These are phyloP conservation scores for Trichosporon coremiiforme DNA, from an alignment of 1,284 basidiomycete genomes.

Conservation along the genomic window DNA sequence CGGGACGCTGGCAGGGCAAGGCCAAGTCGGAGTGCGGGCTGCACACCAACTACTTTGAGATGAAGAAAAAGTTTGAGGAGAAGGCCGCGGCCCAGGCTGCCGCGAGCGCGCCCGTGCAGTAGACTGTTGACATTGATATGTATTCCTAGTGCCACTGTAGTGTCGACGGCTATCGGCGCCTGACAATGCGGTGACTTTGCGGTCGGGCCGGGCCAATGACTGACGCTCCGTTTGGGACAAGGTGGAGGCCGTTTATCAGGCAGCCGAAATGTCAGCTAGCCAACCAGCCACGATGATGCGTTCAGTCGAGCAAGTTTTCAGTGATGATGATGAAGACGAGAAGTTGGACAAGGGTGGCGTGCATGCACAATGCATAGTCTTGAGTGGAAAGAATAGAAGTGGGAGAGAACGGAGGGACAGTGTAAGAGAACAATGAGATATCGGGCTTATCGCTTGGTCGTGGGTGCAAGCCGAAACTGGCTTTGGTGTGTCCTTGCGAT, in stretches of 20 bases:
- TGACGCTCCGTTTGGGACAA: background rate
- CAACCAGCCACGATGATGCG: slow-evolving; percentile 14
- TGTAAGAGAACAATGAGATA: background rate
- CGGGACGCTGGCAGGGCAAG: slow-evolving; percentile 88
- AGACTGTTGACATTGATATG: slow-evolving; percentile 5
- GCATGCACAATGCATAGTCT: background rate
- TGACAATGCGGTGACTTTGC: too few species aligned
- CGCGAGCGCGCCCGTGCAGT: background rate
- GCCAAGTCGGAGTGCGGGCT: slow-evolving; percentile 94
- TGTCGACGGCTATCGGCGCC: background rate
- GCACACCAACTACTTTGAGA: slow-evolving; percentile 78
- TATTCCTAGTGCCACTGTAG: slow-evolving; percentile 12
- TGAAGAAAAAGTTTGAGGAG: slow-evolving; percentile 56
- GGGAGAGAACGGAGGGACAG: background rate
- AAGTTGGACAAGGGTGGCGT: background rate
- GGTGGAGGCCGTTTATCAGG: slow-evolving; percentile 15
- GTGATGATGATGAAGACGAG: background rate
- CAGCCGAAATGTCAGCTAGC: slow-evolving; percentile 12
- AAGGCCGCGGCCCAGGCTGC: slow-evolving; percentile 33
- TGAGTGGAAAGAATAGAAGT: background rate
- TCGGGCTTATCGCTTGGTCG: background rate
- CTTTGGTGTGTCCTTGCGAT: slow-evolving; percentile 3
- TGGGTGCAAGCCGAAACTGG: background rate
- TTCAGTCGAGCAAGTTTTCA: background rate
- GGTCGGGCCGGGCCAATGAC: background rate